These are phyloP conservation scores for Fagopyrum esculentum DNA, from an alignment of 148 eudicot species.

Conservation along the genomic window DNA sequence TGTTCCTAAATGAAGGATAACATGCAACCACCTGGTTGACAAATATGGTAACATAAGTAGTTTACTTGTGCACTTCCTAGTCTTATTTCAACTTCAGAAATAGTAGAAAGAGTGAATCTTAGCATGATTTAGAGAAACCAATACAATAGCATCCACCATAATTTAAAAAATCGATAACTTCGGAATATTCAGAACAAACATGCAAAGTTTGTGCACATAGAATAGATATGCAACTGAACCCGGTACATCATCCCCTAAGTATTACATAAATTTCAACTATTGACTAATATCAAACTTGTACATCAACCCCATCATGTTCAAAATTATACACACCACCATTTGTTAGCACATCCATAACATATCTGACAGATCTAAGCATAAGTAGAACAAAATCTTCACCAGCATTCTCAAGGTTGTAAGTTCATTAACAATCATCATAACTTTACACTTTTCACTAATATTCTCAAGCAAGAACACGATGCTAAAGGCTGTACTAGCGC, in stretches of 20 bases:
- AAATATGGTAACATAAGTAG: no score
- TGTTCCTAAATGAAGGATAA: no score
- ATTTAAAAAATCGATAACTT: no score
- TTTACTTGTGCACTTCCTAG: no score
- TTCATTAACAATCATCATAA: background rate
- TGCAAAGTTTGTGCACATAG: background rate
- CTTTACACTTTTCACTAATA: background rate
- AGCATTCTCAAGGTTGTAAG: conserved; percentile 87
- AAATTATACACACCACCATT: conserved; percentile 33
- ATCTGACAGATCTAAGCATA: conserved; percentile 81
- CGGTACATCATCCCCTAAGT: background rate
- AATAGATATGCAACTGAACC: background rate
- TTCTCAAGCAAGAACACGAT: background rate
- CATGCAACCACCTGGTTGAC: no score
- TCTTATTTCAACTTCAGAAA: no score
- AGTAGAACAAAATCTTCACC: conserved; percentile 80
- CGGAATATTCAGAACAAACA: background rate
- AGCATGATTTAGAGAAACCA: no score
- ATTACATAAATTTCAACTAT: conserved; percentile 1
- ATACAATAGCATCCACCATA: no score
- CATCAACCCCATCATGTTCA: conserved; percentile 42
- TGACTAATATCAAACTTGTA: conserved; percentile 40
- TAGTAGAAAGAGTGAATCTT: no score
- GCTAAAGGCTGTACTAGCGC: background rate
- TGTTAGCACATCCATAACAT: conserved; percentile 58